Evolutionary conservation across 2,329 filamentous ascomycete species (phyloP).

Genomic region (Chrysosporium keratinophilum): DNA sequence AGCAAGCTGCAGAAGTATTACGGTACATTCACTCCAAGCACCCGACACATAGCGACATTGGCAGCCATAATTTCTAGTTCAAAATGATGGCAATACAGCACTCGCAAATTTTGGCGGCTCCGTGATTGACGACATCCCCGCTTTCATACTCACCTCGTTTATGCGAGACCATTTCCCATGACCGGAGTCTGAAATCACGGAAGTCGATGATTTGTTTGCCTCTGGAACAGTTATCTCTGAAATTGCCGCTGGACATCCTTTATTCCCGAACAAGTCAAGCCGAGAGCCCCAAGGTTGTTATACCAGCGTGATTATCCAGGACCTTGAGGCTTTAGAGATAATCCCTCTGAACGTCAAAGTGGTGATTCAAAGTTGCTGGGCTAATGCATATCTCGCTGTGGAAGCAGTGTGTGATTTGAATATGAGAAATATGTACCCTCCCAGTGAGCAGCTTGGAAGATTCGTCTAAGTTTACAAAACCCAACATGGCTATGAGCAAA

Average conservation of each 20-base stretch:
- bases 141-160: slow-evolving; percentile 5
- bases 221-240: slow-evolving; percentile 9
- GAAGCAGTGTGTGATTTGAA: too few relatives aligned
- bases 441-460: too few relatives aligned
- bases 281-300: not conserved
- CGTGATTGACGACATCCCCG: slow-evolving; percentile 1
- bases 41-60: slow-evolving; percentile 10
- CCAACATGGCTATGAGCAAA: not conserved
- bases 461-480: too few relatives aligned
- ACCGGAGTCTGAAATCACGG: not conserved
- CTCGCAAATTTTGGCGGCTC: slow-evolving; percentile 13
- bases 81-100: slow-evolving; percentile 1
- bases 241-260: slow-evolving; percentile 1
- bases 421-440: too few relatives aligned
- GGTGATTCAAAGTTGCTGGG: too few relatives aligned
- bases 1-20: slow-evolving; percentile 11
- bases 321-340: not conserved
- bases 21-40: slow-evolving; percentile 12
- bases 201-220: slow-evolving; percentile 8
- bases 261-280: not conserved
- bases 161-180: not conserved
- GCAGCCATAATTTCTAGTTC: slow-evolving; percentile 9
- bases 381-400: too few relatives aligned
- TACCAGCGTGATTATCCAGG: not conserved
- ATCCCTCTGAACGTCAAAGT: too few relatives aligned